These are phyloP conservation scores for Sphaerulina vaccinii DNA, from an alignment of 2,329 filamentous ascomycete species.

Conservation along the genomic window DNA sequence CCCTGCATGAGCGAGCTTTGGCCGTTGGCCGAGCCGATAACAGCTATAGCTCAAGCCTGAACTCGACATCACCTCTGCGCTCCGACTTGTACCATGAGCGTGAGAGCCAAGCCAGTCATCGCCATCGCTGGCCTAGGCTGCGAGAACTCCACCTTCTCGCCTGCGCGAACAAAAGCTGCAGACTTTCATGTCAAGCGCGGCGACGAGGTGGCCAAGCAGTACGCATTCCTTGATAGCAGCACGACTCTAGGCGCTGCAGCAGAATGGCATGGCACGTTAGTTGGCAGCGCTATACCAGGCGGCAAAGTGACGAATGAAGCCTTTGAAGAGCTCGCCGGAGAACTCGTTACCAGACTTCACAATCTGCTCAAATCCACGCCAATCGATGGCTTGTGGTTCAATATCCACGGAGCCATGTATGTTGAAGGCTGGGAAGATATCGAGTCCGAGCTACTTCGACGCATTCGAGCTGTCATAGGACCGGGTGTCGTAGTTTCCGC, in stretches of 20 bases:
- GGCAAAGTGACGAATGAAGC: conserved; percentile 22
- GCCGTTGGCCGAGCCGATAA: not conserved
- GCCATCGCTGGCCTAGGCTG: conserved; percentile 20
- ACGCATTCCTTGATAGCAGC: not conserved
- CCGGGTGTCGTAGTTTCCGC: conserved; percentile 21
- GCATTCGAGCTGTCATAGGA: conserved; percentile 22
- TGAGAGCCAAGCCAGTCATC: conserved; percentile 11
- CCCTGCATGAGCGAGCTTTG: not conserved
- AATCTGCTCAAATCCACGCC: not conserved
- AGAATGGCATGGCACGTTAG: conserved; percentile 15
- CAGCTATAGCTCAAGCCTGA: not conserved
- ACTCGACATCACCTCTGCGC: too few species aligned
- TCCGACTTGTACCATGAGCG: too few species aligned
- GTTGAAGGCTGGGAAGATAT: conserved; percentile 23
- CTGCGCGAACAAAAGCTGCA: conserved; percentile 13
- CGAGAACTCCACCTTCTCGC: conserved; percentile 22
- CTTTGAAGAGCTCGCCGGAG: conserved; percentile 21
- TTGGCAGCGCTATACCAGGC: conserved; percentile 23
- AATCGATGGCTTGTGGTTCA: conserved; percentile 24
- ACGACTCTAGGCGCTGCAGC: not conserved
- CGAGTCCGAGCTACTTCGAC: conserved; percentile 22
- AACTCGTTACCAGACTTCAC: conserved; percentile 16
- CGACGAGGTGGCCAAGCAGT: conserved; percentile 10
- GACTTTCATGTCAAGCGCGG: conserved; percentile 20
- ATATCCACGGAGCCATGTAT: conserved; percentile 28